Conservation (phyloP, 2,329 filamentous ascomycete genomes). For the Stagonosporopsis chrysanthemi region DNA sequence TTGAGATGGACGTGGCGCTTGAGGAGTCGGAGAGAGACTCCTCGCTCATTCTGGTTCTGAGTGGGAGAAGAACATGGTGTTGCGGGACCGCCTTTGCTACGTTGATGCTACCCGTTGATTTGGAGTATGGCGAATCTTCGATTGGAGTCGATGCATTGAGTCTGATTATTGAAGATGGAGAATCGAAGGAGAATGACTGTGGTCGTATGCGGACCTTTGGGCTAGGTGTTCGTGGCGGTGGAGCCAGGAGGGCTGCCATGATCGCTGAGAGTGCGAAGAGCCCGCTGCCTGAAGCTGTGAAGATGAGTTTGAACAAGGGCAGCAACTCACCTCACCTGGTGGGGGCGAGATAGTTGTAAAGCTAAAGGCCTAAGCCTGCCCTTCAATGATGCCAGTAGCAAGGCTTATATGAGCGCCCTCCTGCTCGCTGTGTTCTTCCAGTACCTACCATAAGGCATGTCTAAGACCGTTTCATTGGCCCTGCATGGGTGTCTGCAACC, state of each 20-base stretch:
- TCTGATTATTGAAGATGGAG: slow-evolving; percentile 42
- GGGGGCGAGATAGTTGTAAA: slow-evolving; percentile 1
- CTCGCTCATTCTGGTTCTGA: slow-evolving; percentile 45
- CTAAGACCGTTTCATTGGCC: slow-evolving; percentile 38
- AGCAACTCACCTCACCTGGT: neutral
- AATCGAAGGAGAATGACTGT: slow-evolving; percentile 43
- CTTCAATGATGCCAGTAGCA: slow-evolving; percentile 2
- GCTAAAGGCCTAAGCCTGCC: slow-evolving; percentile 19
- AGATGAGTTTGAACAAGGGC: neutral
- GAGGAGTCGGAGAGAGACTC: slow-evolving; percentile 38
- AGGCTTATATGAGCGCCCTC: slow-evolving; percentile 28
- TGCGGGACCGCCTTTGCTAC: slow-evolving; percentile 19
- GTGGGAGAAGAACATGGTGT: slow-evolving; percentile 35
- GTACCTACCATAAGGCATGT: slow-evolving; percentile 13
- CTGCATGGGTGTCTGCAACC: slow-evolving; percentile 36
- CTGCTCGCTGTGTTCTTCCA: neutral
- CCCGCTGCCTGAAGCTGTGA: neutral
- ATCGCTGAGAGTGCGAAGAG: neutral
- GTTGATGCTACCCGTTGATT: slow-evolving; percentile 43
- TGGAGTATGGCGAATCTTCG: slow-evolving; percentile 46
- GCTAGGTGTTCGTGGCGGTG: slow-evolving; percentile 43
- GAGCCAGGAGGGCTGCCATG: slow-evolving; percentile 32
- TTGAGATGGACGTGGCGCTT: slow-evolving; percentile 28
- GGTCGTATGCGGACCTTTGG: slow-evolving; percentile 48
- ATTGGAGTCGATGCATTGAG: slow-evolving; percentile 40